A percentile compares a stretch with the other conserved stretches of the same genome.
phyloP scores from a whole-genome alignment of 768 basidiomycete genomes.

The Trametes maxima region DNA sequence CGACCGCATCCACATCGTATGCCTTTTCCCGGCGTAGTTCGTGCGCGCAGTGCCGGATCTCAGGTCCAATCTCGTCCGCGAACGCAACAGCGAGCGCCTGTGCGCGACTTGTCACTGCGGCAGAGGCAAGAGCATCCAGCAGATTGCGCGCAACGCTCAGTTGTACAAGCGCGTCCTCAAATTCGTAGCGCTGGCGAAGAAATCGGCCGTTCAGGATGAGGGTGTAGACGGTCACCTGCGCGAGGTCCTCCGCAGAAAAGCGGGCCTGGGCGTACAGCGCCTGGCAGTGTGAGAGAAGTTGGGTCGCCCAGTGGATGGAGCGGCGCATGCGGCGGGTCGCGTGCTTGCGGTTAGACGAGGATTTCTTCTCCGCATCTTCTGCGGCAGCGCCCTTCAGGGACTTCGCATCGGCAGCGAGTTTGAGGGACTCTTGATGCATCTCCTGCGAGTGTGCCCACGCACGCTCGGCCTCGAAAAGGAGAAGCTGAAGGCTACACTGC shows the following conservation, averaged over 20 bases:
- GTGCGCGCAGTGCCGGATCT: slow-evolving; percentile 92
- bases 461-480: slow-evolving; percentile 89
- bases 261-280: slow-evolving; percentile 54
- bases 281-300: slow-evolving; percentile 75
- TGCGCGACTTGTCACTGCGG: slow-evolving; percentile 73
- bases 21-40: slow-evolving; percentile 76
- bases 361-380: slow-evolving; percentile 38
- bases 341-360: slow-evolving; percentile 65
- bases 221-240: slow-evolving; percentile 78
- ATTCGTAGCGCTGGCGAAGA: slow-evolving; percentile 73
- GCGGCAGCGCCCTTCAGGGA: slow-evolving; percentile 22
- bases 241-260: slow-evolving; percentile 57
- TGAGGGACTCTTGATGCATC: slow-evolving; percentile 54
- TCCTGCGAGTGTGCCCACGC: slow-evolving; percentile 92
- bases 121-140: slow-evolving; percentile 64
- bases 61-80: slow-evolving; percentile 85
- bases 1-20: slow-evolving; percentile 81
- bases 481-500: slow-evolving; percentile 66
- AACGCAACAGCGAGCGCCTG: slow-evolving; percentile 86
- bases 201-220: slow-evolving; percentile 84
- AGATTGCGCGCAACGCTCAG: slow-evolving; percentile 78
- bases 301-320: slow-evolving; percentile 75
- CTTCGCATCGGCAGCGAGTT: slow-evolving; percentile 45
- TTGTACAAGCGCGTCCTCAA: slow-evolving; percentile 73
- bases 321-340: slow-evolving; percentile 82